phyloP scores from a whole-genome alignment of 352 stramenopile genomes.

The Globisporangium takayamanum region DNA sequence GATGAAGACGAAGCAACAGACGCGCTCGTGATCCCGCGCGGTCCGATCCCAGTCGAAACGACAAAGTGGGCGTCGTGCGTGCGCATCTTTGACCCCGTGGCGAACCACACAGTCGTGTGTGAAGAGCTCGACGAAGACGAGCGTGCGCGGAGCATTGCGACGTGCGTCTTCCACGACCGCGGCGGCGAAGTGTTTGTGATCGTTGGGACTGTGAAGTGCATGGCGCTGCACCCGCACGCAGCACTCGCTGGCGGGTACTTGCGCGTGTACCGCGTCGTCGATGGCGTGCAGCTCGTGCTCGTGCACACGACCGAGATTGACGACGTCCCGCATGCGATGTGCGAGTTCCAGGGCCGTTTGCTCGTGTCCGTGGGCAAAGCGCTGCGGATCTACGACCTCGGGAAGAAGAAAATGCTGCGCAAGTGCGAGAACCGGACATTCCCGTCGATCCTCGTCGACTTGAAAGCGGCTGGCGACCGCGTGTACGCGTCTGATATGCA shows the following conservation, averaged over 20 bases:
- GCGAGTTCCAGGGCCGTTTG: conserved; percentile 96
- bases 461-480: conserved; percentile 93
- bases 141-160: conserved; percentile 89
- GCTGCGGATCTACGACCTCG: conserved; percentile 97
- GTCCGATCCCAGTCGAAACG: conserved; percentile 45
- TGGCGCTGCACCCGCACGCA: conserved; percentile 90
- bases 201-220: conserved; percentile 94
- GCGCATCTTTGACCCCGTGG: conserved; percentile 95
- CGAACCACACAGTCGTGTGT: conserved; percentile 79
- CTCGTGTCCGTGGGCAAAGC: conserved; percentile 95
- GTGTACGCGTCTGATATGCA: conserved; percentile 96
- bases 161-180: conserved; percentile 93
- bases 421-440: conserved; percentile 98
- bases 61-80: conserved; percentile 96
- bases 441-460: conserved; percentile 88
- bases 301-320: conserved; percentile 96
- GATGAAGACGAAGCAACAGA: conserved; percentile 86
- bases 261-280: conserved; percentile 93
- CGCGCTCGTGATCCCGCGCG: conserved; percentile 58
- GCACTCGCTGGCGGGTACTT: conserved; percentile 65
- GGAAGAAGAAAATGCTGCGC: conserved; percentile 98
- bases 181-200: conserved; percentile 96
- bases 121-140: conserved; percentile 94
- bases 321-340: conserved; percentile 94
- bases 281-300: conserved; percentile 90